phyloP scores from a whole-genome alignment of 768 basidiomycete species.

The Lepiota brunneoincarnata region DNA sequence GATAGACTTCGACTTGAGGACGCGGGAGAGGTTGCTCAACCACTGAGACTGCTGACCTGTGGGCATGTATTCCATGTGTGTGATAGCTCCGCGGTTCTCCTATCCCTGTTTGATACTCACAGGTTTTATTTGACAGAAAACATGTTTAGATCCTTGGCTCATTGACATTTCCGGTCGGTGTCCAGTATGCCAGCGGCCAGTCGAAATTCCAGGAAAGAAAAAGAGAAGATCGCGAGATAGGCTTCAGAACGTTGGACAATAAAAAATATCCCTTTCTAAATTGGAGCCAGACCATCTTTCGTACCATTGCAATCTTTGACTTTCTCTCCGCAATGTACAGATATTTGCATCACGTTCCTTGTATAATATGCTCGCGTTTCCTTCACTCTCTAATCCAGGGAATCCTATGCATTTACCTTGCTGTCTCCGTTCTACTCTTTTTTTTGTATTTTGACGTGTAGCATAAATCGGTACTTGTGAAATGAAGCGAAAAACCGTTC shows the following conservation, averaged over 20 bases:
- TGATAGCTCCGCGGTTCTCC: constrained; percentile 11
- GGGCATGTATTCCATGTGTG: constrained; percentile 91
- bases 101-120: neutral
- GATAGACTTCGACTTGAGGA: constrained; percentile 52
- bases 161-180: constrained; percentile 83
- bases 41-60: constrained; percentile 71
- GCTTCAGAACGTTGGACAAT: neutral
- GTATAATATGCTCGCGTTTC: no score
- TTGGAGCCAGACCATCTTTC: no score
- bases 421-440: constrained; percentile 3
- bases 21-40: constrained; percentile 75
- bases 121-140: constrained; percentile 49
- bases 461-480: no score
- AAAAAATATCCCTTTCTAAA: neutral
- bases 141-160: constrained; percentile 89
- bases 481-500: no score
- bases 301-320: neutral
- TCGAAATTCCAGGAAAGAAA: constrained; percentile 45
- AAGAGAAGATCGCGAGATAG: constrained; percentile 24
- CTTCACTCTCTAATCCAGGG: no score
- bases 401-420: neutral
- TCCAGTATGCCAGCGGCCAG: constrained; percentile 80
- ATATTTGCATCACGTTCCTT: no score
- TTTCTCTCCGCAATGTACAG: neutral
- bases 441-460: constrained; percentile 11